A percentile compares a stretch with the other conserved stretches of the same genome.
Evolutionary conservation across 257 asterid species (phyloP).

Genomic region (Fraxinus americana): DNA sequence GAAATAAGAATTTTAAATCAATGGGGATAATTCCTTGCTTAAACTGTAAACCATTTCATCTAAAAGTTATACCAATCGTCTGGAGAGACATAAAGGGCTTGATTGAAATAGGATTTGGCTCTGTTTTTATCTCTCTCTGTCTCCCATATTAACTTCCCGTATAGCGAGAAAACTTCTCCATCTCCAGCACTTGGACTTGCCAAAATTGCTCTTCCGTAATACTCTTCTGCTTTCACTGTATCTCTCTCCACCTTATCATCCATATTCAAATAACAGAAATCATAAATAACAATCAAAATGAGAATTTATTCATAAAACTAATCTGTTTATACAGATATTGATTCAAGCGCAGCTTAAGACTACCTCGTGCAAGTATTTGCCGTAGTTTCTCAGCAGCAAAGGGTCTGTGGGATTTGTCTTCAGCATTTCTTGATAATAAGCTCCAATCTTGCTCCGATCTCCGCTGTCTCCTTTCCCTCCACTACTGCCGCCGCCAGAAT

Average conservation of each 20-base stretch:
- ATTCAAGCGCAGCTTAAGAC: neutral
- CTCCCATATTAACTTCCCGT: constrained; percentile 74
- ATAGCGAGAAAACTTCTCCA: constrained; percentile 64
- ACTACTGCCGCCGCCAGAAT: constrained; percentile 39
- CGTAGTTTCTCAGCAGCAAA: constrained; percentile 70
- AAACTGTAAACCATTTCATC: no score
- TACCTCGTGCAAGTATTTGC: constrained; percentile 77
- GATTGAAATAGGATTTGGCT: constrained; percentile 65
- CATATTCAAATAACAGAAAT: neutral
- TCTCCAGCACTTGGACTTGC: constrained; percentile 67
- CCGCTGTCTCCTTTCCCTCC: constrained; percentile 26
- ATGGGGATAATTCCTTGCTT: neutral
- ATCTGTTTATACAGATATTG: neutral
- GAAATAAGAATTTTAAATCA: neutral
- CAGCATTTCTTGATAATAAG: constrained; percentile 55
- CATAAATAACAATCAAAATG: neutral
- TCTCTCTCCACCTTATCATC: constrained; percentile 60
- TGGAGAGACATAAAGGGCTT: constrained; percentile 68
- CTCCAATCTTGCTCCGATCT: constrained; percentile 40
- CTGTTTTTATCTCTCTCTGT: constrained; percentile 53
- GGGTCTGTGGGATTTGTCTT: constrained; percentile 55
- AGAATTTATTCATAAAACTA: neutral
- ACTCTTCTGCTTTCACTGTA: constrained; percentile 65
- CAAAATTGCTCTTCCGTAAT: constrained; percentile 70
- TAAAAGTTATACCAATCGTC: constrained; percentile 46